These are phyloP conservation scores for Pyricularia pennisetigena DNA, from an alignment of 2,329 filamentous ascomycete species.

Conservation along the genomic window DNA sequence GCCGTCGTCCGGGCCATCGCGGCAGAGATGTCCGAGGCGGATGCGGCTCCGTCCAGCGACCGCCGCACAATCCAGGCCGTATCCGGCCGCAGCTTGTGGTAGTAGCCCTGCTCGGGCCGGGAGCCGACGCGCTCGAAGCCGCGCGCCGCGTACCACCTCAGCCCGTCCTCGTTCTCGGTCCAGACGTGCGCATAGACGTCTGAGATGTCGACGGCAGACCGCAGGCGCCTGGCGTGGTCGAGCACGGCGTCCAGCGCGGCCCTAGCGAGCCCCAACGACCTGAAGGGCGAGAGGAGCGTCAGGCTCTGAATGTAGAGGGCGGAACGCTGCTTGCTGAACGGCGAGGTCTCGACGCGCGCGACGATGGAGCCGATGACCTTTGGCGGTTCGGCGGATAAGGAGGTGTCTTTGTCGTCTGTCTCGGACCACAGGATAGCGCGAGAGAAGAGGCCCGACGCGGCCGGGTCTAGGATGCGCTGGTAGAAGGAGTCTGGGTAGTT, in stretches of 20 bases:
- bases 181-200: conserved; percentile 57
- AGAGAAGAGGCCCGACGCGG: conserved; percentile 42
- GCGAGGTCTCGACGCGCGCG: conserved; percentile 48
- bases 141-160: conserved; percentile 51
- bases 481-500: conserved; percentile 57
- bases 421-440: conserved; percentile 51
- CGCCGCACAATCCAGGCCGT: conserved; percentile 51
- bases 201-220: conserved; percentile 23
- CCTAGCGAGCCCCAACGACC: conserved; percentile 47
- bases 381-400: not conserved
- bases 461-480: conserved; percentile 38
- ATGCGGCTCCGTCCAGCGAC: conserved; percentile 10
- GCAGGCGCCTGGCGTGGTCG: conserved; percentile 23
- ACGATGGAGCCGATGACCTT: conserved; percentile 53
- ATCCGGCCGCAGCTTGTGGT: conserved; percentile 49
- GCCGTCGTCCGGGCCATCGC: not conserved
- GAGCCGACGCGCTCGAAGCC: conserved; percentile 41
- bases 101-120: conserved; percentile 45
- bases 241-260: conserved; percentile 45
- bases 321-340: conserved; percentile 16
- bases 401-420: conserved; percentile 15
- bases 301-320: conserved; percentile 57
- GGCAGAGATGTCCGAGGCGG: conserved; percentile 9
- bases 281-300: conserved; percentile 52
- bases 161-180: conserved; percentile 54